Evolutionary conservation across 768 basidiomycete species (phyloP).

Genomic region (Naematelia encephala): DNA sequence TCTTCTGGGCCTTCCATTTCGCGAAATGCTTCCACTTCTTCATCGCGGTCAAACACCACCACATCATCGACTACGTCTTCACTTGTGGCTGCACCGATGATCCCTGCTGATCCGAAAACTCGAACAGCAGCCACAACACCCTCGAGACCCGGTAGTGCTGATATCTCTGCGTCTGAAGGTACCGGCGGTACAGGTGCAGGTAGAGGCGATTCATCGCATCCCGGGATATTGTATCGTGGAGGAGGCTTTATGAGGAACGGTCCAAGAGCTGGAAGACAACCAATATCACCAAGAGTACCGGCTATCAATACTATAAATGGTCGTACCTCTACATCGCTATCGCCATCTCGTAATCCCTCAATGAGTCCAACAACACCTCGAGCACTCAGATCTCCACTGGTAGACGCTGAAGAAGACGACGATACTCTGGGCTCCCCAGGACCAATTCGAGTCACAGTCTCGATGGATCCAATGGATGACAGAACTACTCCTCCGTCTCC

Average conservation of each 20-base stretch:
- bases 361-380: conserved; percentile 9
- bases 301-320: conserved; percentile 9
- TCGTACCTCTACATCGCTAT: neutral
- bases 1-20: conserved; percentile 15
- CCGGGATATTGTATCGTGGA: conserved; percentile 12
- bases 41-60: conserved; percentile 35
- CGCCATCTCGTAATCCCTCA: neutral
- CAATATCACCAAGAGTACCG: neutral
- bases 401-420: neutral
- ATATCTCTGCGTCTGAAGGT: neutral
- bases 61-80: conserved; percentile 40
- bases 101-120: conserved; percentile 45
- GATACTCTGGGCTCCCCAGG: conserved; percentile 6
- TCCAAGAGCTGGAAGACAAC: conserved; percentile 14
- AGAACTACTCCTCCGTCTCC: neutral
- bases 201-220: conserved; percentile 3
- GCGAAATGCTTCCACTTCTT: conserved; percentile 43
- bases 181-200: neutral
- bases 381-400: neutral
- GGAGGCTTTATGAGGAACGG: conserved; percentile 25
- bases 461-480: conserved; percentile 8
- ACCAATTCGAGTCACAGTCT: conserved; percentile 9
- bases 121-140: conserved; percentile 39
- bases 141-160: conserved; percentile 12
- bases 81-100: conserved; percentile 47